These are phyloP conservation scores for Magnusiomyces sp. DNA, from an alignment of 1,139 yeast species.

Conservation along the genomic window DNA sequence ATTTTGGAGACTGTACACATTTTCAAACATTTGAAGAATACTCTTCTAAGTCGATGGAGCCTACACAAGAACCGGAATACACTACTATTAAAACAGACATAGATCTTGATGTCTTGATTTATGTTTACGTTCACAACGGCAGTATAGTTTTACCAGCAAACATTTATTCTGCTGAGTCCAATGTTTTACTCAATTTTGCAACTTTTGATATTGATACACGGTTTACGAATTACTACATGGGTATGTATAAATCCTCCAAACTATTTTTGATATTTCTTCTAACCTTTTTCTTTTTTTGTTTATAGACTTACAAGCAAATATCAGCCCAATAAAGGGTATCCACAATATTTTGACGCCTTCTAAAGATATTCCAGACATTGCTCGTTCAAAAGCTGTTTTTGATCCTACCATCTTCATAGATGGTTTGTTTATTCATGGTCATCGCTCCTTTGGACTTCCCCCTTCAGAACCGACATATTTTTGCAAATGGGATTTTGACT, in stretches of 20 bases:
- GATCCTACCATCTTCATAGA: slow-evolving; percentile 47
- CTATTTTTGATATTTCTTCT: not conserved
- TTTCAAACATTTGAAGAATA: slow-evolving; percentile 84
- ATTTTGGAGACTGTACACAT: slow-evolving; percentile 78
- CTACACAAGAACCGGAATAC: slow-evolving; percentile 6
- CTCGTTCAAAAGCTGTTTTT: slow-evolving; percentile 9
- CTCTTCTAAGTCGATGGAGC: slow-evolving; percentile 23
- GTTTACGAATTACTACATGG: slow-evolving; percentile 85
- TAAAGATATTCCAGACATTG: slow-evolving; percentile 22
- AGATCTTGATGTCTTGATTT: slow-evolving; percentile 68
- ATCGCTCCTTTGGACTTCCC: slow-evolving; percentile 86
- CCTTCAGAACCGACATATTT: slow-evolving; percentile 81
- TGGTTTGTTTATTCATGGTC: slow-evolving; percentile 69
- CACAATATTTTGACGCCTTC: slow-evolving; percentile 18
- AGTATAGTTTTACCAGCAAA: slow-evolving; percentile 64
- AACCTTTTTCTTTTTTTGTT: not conserved
- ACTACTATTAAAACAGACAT: slow-evolving; percentile 43
- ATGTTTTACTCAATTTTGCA: slow-evolving; percentile 56
- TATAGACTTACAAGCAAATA: slow-evolving; percentile 36
- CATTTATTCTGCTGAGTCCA: slow-evolving; percentile 56
- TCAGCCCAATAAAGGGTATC: slow-evolving; percentile 32
- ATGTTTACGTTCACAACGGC: slow-evolving; percentile 63
- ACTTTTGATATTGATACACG: slow-evolving; percentile 68
- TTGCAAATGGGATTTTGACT: slow-evolving; percentile 80
- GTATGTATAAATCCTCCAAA: not conserved